Conservation (phyloP, 768 basidiomycete species). For the Podaxis mareebaensis region DNA sequence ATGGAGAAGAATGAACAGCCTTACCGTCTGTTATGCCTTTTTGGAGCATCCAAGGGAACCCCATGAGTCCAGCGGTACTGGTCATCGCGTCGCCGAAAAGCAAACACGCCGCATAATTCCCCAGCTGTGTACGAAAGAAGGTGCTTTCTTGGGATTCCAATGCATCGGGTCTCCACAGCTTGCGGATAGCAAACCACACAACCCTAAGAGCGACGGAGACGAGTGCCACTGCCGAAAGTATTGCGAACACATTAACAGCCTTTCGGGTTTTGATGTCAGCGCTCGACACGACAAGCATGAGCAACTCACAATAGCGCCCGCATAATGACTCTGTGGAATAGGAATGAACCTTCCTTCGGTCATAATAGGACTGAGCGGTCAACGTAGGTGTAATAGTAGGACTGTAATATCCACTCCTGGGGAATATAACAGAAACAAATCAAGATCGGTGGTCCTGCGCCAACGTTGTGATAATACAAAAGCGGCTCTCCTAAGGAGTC, state of each 20-base stretch:
- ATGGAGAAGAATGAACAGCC: slow-evolving; percentile 16
- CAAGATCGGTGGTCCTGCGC: slow-evolving; percentile 41
- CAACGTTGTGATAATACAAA: slow-evolving; percentile 23
- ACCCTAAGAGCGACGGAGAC: slow-evolving; percentile 49
- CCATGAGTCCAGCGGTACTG: slow-evolving; percentile 53
- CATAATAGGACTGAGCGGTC: slow-evolving; percentile 10
- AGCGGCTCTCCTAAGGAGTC: slow-evolving; percentile 28
- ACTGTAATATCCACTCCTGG: slow-evolving; percentile 12
- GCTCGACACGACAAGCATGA: neutral
- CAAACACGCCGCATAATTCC: slow-evolving; percentile 66
- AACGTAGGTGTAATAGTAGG: neutral
- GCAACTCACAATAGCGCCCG: slow-evolving; percentile 39
- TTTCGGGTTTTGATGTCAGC: slow-evolving; percentile 18
- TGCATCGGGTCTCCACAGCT: slow-evolving; percentile 27
- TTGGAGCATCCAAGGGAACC: slow-evolving; percentile 47
- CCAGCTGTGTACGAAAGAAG: slow-evolving; percentile 74
- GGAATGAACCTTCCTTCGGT: slow-evolving; percentile 26
- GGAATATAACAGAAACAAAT: slow-evolving; percentile 21
- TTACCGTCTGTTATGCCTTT: slow-evolving; percentile 51
- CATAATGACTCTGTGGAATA: slow-evolving; percentile 32
- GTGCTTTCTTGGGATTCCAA: slow-evolving; percentile 45
- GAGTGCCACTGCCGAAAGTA: slow-evolving; percentile 55
- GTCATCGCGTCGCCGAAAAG: slow-evolving; percentile 58
- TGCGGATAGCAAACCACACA: slow-evolving; percentile 44
- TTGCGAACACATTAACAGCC: slow-evolving; percentile 54